Conservation (phyloP, 768 basidiomycete species). For the Mycena latifolia region DNA sequence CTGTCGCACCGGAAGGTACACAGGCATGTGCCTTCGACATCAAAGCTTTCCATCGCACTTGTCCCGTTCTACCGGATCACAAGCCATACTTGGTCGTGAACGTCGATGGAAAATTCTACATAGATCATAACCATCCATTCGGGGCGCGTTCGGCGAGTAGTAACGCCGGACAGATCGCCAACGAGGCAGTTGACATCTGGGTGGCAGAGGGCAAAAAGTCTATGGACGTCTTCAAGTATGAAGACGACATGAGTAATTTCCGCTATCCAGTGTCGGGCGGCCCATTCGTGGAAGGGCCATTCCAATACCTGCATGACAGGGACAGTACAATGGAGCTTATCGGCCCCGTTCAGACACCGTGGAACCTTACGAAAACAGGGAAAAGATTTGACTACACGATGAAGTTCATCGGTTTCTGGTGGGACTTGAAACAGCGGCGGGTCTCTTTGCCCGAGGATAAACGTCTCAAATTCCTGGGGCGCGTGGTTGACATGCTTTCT, state of each 20-base stretch:
- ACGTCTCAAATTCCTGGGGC: slow-evolving; percentile 40
- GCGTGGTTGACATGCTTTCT: not conserved
- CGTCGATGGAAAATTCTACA: slow-evolving; percentile 24
- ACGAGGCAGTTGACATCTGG: slow-evolving; percentile 36
- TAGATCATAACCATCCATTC: slow-evolving; percentile 42
- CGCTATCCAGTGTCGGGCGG: not conserved
- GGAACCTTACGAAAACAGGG: slow-evolving; percentile 40
- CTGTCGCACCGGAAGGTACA: slow-evolving; percentile 36
- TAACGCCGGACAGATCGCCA: slow-evolving; percentile 37
- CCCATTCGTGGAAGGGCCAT: not conserved
- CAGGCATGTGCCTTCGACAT: slow-evolving; percentile 41
- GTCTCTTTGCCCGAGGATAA: slow-evolving; percentile 45
- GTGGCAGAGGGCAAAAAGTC: not conserved
- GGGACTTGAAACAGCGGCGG: slow-evolving; percentile 41
- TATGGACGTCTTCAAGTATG: slow-evolving; percentile 27
- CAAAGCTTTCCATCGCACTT: slow-evolving; percentile 38
- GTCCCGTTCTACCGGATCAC: slow-evolving; percentile 35
- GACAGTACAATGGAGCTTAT: slow-evolving; percentile 27
- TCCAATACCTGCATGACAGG: slow-evolving; percentile 32
- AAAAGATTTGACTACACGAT: slow-evolving; percentile 33
- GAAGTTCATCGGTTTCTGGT: slow-evolving; percentile 45
- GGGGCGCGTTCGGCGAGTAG: slow-evolving; percentile 36
- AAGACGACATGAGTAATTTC: slow-evolving; percentile 35
- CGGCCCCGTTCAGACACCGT: slow-evolving; percentile 37
- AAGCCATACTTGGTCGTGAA: slow-evolving; percentile 37